phyloP scores from a whole-genome alignment of 495 filamentous ascomycete genomes.

The Lentithecium fluviatile region DNA sequence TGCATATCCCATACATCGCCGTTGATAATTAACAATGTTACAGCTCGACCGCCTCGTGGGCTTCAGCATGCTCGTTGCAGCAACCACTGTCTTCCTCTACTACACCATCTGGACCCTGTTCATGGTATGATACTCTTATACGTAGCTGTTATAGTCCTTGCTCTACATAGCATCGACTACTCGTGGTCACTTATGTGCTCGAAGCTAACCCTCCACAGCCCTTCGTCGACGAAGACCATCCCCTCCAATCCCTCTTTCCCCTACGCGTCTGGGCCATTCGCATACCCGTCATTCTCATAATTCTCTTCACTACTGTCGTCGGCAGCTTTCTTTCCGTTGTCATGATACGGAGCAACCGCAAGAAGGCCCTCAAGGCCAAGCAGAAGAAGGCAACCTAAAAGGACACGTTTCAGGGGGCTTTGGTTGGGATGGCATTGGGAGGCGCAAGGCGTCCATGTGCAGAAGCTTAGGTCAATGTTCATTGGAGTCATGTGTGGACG shows the following conservation, averaged over 20 bases:
- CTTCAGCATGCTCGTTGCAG: constrained; percentile 94
- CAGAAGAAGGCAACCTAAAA: constrained; percentile 55
- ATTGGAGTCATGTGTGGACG: neutral
- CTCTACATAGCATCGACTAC: neutral
- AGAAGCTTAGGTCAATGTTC: neutral
- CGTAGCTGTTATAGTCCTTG: neutral
- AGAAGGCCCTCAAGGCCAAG: constrained; percentile 92
- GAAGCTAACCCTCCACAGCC: constrained; percentile 56
- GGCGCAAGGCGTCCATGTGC: no score
- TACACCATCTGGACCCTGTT: constrained; percentile 97
- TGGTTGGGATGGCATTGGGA: constrained; percentile 29
- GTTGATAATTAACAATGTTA: constrained; percentile 14
- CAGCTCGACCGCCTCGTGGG: constrained; percentile 96
- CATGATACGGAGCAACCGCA: constrained; percentile 98
- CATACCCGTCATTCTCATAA: constrained; percentile 92
- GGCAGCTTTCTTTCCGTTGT: constrained; percentile 94
- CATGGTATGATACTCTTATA: constrained; percentile 63
- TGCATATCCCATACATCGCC: neutral
- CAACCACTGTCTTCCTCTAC: constrained; percentile 94
- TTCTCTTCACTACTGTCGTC: constrained; percentile 89
- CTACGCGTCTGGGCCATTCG: constrained; percentile 98
- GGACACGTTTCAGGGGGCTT: constrained; percentile 52
- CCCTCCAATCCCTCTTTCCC: constrained; percentile 91
- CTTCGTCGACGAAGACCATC: constrained; percentile 92
- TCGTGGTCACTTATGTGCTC: neutral